These are phyloP conservation scores for Trichosanthes truncata DNA, from an alignment of 306 rosid genomes.

Conservation along the genomic window DNA sequence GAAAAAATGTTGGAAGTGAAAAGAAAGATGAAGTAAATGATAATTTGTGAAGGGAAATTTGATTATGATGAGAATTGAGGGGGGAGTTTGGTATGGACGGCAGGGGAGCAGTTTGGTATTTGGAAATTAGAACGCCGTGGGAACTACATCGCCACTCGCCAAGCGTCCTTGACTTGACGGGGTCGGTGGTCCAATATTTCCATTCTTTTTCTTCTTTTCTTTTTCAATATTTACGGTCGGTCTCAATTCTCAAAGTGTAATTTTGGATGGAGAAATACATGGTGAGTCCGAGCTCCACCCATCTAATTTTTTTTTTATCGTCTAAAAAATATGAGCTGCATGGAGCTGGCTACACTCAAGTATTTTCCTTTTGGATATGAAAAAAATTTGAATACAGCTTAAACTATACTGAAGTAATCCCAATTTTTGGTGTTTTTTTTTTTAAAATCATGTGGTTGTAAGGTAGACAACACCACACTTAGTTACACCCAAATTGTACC, in stretches of 20 bases:
- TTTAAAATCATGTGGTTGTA: no score
- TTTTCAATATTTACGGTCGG: neutral
- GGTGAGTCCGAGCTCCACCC: neutral
- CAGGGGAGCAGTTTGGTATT: neutral
- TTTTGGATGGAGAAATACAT: no score
- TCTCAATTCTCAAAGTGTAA: neutral
- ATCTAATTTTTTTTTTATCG: neutral
- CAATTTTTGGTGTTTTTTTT: no score
- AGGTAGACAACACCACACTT: no score
- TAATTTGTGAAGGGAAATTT: neutral
- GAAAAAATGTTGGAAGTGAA: neutral
- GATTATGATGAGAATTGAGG: neutral
- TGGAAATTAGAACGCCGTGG: neutral
- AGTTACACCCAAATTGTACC: no score
- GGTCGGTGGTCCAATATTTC: conserved; percentile 1
- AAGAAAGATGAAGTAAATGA: neutral
- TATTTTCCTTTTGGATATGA: no score
- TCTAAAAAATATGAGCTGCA: no score
- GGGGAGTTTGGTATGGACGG: conserved; percentile 3
- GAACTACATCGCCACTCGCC: neutral
- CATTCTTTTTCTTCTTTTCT: neutral
- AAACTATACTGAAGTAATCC: no score
- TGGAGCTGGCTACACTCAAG: no score
- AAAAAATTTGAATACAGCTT: no score
- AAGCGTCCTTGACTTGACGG: neutral